Evolutionary conservation across 108 stramenopile species (phyloP).

Genomic region (Discostella stelligeroides): DNA sequence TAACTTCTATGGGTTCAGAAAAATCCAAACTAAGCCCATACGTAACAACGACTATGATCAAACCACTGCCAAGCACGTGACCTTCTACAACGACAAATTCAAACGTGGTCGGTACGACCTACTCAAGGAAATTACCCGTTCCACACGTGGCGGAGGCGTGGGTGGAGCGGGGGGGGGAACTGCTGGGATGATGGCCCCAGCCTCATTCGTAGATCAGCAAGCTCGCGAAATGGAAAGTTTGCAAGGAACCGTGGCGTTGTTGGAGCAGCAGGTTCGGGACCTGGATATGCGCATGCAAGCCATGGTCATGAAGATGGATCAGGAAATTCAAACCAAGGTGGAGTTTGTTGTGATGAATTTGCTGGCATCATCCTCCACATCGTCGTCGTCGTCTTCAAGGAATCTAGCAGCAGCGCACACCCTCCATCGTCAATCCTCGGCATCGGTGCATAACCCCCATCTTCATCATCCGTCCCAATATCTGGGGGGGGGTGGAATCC

Average conservation of each 20-base stretch:
- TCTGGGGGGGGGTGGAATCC: no score
- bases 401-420: not conserved
- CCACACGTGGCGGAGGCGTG: conserved; percentile 76
- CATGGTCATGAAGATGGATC: conserved; percentile 13
- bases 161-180: not conserved
- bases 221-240: conserved; percentile 65
- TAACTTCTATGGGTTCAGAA: conserved; percentile 85
- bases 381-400: not conserved
- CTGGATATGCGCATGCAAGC: conserved; percentile 21
- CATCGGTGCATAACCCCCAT: not conserved
- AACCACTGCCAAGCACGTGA: conserved; percentile 81
- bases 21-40: conserved; percentile 89
- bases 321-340: conserved; percentile 26
- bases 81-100: conserved; percentile 90
- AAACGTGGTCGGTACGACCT: conserved; percentile 81
- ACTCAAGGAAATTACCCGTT: conserved; percentile 77
- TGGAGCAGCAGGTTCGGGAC: conserved; percentile 53
- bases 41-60: conserved; percentile 81
- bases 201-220: conserved; percentile 50
- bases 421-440: not conserved
- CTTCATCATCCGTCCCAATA: no score
- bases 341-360: conserved; percentile 38
- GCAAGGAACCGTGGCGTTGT: conserved; percentile 52
- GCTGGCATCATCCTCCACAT: conserved; percentile 23
- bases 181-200: conserved; percentile 17